Base-by-base conservation (phyloP, 805 yeast species). In the Zygosaccharomyces lentus region DNA sequence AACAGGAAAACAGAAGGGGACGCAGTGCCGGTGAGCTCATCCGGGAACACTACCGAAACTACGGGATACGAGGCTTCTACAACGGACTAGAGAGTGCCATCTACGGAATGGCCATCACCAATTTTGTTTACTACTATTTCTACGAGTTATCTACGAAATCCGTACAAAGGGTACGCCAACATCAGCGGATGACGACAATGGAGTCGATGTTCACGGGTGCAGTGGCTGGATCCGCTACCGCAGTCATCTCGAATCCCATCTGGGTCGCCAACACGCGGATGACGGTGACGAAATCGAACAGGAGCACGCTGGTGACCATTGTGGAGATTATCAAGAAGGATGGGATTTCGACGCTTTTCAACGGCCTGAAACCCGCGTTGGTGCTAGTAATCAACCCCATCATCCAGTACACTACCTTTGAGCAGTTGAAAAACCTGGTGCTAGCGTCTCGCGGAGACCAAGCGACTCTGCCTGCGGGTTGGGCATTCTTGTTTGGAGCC, bases 181-280 rank as follows among this genome's bases (percentile, higher is more conserved):
- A 49, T 21, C 37, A 36, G 37, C 80, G 79, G 2, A 62, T 81
- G 55, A 68, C 79, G 23, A 80, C 95, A 1, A 43, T 73, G 4
- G 89, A 87, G 66, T 77, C 87, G 44, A 82, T 88, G 56, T 49
- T 75, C 5, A 82, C 89, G 2, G 95, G 97, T 23, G 83, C 93
- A 1, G 73, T 87, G 58, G 95, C 96, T 2, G 96, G 97, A 0
- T 77, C 89, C 8, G 77, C 88, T 31, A 88, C 96, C 2, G 85
- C 89, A 41, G 70, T 85, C 16, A 74, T 82, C 9, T 82, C 96
- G 9, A 89, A 89, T 64, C 97, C 97, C 19, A 80, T 87, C 55
- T 89, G 97, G 97, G 95, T 89, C 36, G 93, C 95, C 37, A 89
- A 89, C 63, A 89, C 97, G 2, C 76, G 96, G 60, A 80, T 84